Evolutionary conservation across 768 basidiomycete genomes (phyloP), one percentile per base, ranked within the genome.

Genomic region (Auricularia auricula-judae): DNA sequence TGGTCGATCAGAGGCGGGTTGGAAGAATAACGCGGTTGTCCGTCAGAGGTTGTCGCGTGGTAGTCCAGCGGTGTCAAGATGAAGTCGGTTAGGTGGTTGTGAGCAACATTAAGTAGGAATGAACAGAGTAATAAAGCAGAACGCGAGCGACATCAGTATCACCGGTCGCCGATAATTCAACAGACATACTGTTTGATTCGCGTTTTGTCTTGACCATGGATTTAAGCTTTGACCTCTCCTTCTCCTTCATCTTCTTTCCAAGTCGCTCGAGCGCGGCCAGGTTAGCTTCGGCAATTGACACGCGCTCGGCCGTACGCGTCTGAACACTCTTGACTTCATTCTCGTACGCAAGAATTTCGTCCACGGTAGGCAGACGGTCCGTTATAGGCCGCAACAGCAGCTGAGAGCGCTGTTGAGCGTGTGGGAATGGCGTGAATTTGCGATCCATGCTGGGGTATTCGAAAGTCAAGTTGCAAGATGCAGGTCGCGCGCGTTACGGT

Each of bases 281-380:
- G 78, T 92, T 90, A 70, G 87, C 84, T 36, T 81, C 82, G 0
- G 89, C 91, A 77, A 89, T 91, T 78, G 81, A 85, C 47, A 80
- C 83, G 68, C 88, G 81, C 66, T 86, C 86, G 59, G 84, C 69
- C 5, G 84, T 81, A 71, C 76, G 78, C 68, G 81, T 77, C 69
- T 79, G 82, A 62, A 87, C 74, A 60, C 76, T 66, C 66, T 73
- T 76, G 59, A 93, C 82, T 72, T 91, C 88, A 54, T 77, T 70
- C 47, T 86, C 82, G 23, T 91, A 79, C 23, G 73, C 68, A 65
- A 88, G 84, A 61, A 92, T 83, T 47, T 92, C 91, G 62, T 88
- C 86, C 18, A 84, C 82, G 23, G 86, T 79, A 7, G 91, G 91
- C 16, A 93, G 80, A 12, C 79, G 65, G 64, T 90, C 87, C 64